Evolutionary conservation across 2,329 filamentous ascomycete genomes (phyloP).

Genomic region (Ceratocystis albifundus): DNA sequence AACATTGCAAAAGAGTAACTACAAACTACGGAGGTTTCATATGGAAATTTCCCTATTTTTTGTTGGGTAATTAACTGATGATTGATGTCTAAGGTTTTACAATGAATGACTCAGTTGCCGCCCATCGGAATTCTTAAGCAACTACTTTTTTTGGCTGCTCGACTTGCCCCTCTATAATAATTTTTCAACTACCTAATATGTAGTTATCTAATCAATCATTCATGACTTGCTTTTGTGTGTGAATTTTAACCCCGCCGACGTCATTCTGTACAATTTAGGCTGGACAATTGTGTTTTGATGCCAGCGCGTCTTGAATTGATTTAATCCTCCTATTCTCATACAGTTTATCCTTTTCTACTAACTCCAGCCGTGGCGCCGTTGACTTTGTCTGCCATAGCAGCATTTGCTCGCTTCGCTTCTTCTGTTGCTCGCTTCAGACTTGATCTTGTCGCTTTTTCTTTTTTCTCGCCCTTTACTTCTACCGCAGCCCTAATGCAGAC

Average conservation of each 20-base stretch:
- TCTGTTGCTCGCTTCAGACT: not conserved
- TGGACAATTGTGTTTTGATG: not conserved
- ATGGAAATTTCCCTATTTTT: not conserved
- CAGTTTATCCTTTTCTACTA: not conserved
- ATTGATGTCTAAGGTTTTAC: not conserved
- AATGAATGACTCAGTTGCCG: not conserved
- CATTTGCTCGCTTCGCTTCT: not conserved
- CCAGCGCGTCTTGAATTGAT: not conserved
- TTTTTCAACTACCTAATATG: not conserved
- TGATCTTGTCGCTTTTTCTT: slow-evolving; percentile 11
- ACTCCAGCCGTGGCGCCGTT: slow-evolving; percentile 6
- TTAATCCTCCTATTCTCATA: not conserved
- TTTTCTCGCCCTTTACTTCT: not conserved
- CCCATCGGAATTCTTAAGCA: not conserved
- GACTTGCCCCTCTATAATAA: slow-evolving; percentile 20
- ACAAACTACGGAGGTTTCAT: not conserved
- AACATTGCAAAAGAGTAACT: not conserved
- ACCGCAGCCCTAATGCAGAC: slow-evolving; percentile 31
- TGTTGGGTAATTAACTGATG: not conserved
- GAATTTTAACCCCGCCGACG: slow-evolving; percentile 10
- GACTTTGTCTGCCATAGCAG: not conserved
- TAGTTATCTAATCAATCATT: slow-evolving; percentile 13
- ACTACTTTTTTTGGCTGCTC: slow-evolving; percentile 6
- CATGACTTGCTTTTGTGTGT: not conserved
- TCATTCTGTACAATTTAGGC: not conserved